Conservation (phyloP, 495 filamentous ascomycete species). For the Talaromyces adpressus region DNA sequence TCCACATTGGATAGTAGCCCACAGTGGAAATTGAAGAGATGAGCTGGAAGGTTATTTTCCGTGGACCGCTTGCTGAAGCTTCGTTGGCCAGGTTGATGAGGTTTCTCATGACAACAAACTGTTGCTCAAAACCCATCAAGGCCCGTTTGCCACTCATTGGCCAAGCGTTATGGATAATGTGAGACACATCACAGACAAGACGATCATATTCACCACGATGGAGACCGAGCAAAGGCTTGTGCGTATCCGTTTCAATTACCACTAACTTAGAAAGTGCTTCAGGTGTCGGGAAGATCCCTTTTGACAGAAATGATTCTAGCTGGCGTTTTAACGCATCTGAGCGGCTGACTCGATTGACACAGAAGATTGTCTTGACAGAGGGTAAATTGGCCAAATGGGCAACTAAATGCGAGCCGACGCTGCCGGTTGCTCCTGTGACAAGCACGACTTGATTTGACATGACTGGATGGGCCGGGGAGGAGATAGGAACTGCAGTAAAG, state of each 20-base stretch:
- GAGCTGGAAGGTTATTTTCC: slow-evolving; percentile 39
- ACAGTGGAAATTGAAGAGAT: slow-evolving; percentile 49
- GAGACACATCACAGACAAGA: slow-evolving; percentile 35
- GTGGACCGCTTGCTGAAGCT: slow-evolving; percentile 14
- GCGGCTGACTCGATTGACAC: slow-evolving; percentile 31
- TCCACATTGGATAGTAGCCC: slow-evolving; percentile 29
- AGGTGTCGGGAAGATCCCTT: slow-evolving; percentile 24
- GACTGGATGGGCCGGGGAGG: not conserved
- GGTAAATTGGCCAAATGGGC: slow-evolving; percentile 20
- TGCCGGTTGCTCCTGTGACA: slow-evolving; percentile 42
- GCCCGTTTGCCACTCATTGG: slow-evolving; percentile 43
- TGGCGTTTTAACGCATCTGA: slow-evolving; percentile 26
- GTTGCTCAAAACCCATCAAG: slow-evolving; percentile 37
- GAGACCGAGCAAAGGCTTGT: slow-evolving; percentile 40
- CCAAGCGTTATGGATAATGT: slow-evolving; percentile 55
- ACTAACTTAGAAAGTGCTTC: slow-evolving; percentile 26
- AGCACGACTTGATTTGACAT: slow-evolving; percentile 16
- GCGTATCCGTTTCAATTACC: slow-evolving; percentile 41
- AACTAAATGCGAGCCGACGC: slow-evolving; percentile 37
- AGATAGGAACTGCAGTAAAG: not conserved
- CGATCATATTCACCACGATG: slow-evolving; percentile 23
- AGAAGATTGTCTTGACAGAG: slow-evolving; percentile 29
- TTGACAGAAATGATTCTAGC: slow-evolving; percentile 24
- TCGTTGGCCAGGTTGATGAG: slow-evolving; percentile 38
- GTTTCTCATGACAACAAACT: slow-evolving; percentile 42